Conservation (phyloP, 1,284 basidiomycete species). For the Ceratobasidium papillatum region DNA sequence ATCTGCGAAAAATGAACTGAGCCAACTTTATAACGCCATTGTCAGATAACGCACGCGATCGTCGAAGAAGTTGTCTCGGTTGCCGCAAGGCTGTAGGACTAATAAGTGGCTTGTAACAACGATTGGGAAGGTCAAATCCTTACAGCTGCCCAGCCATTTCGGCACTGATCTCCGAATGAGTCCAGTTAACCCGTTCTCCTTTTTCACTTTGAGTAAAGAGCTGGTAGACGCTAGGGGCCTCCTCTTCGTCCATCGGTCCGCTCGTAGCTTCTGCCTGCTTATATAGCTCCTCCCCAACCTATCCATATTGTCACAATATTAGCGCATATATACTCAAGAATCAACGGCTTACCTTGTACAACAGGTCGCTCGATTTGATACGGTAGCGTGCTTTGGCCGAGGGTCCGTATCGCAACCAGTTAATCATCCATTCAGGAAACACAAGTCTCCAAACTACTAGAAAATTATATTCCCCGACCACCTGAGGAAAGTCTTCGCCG, state of each 20-base stretch:
- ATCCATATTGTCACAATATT: not conserved
- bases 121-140: not conserved
- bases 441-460: constrained; percentile 4
- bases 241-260: constrained; percentile 8
- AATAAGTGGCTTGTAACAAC: not conserved
- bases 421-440: constrained; percentile 19
- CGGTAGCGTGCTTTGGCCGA: constrained; percentile 4
- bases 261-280: constrained; percentile 7
- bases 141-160: constrained; percentile 12
- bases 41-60: not conserved
- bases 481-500: constrained; percentile 6
- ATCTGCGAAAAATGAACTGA: not conserved
- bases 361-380: constrained; percentile 12
- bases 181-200: constrained; percentile 1
- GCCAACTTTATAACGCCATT: not conserved
- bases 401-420: constrained; percentile 6
- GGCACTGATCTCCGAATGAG: constrained; percentile 1
- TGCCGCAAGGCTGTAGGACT: not conserved
- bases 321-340: not conserved
- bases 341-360: not conserved
- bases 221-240: constrained; percentile 15
- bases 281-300: constrained; percentile 1
- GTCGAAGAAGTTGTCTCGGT: constrained; percentile 12
- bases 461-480: constrained; percentile 3
- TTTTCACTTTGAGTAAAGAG: constrained; percentile 11